Base-by-base conservation (phyloP, 2,329 filamentous ascomycete species). In the Penicillium sp. region DNA sequence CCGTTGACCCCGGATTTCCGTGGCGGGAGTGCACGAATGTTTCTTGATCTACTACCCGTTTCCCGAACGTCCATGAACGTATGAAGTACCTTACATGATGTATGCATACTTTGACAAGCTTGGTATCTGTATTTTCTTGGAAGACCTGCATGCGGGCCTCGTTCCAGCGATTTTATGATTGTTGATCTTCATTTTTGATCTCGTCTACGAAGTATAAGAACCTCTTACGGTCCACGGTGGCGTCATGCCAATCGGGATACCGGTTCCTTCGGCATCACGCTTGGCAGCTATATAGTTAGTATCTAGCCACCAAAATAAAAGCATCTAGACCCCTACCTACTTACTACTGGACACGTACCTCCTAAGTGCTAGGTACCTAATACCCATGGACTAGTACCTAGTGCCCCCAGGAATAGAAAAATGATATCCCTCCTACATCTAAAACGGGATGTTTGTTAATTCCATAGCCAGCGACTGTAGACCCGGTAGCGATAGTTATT, bases 1-100 rank as follows among this genome's bases (percentile, higher is more conserved):
- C 58, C 54, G 60, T 58, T 59, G 35, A 54, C 52, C 48, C 55
- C 55, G 55, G 51, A 56, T 21, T 49, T 55, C 55, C 52, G 58
- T 57, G 60, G 47, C 58, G 56, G 58, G 56, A 57, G 55, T 60
- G 61, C 58, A 58, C 61, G 61, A 61, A 64, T 62, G 52, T 51
- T 56, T 62, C 58, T 59, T 61, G 57, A 56, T 59, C 49, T 54
- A 55, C 49, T 54, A 55, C 52, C 54, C 60, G 54, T 62, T 57
- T 55, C 54, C 62, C 57, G 52, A 57, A 66, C 62, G 58, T 67
- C 65, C 58, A 68, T 56, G 65, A 65, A 68, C 66, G 67, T 62
- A 73, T 68, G 70, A 64, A 71, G 57, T 62, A 56, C 48, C 49
- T 67, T 69, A 64, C 65, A 68, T 71, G 68, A 73, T 73, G 69